Evolutionary conservation across 495 filamentous ascomycete genomes (phyloP).

Genomic region (Daldinia decipiens): DNA sequence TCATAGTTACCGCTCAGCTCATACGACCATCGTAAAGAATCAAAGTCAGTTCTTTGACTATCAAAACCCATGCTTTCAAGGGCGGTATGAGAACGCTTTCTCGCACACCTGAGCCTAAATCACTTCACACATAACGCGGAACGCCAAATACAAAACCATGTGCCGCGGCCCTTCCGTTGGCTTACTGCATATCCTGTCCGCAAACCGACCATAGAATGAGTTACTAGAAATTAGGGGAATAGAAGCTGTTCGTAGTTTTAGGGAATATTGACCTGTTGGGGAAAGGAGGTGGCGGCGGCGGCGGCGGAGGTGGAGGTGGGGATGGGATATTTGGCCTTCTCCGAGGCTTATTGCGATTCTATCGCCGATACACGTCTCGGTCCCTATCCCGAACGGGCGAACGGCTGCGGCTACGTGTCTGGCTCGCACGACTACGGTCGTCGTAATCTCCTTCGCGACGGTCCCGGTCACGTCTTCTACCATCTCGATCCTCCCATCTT

Average conservation of each 20-base stretch:
- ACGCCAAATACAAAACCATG: constrained; percentile 18
- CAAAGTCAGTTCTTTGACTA: constrained; percentile 6
- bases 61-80: constrained; percentile 1
- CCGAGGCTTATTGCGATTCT: constrained; percentile 31
- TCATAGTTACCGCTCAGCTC: background rate
- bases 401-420: constrained; percentile 61
- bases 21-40: background rate
- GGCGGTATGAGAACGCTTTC: constrained; percentile 1
- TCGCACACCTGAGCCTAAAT: background rate
- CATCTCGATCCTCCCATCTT: constrained; percentile 57
- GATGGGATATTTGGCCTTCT: background rate
- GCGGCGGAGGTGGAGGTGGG: background rate
- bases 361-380: constrained; percentile 56
- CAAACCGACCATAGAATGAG: constrained; percentile 9
- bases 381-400: constrained; percentile 60
- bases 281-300: background rate
- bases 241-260: background rate
- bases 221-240: background rate
- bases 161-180: constrained; percentile 11
- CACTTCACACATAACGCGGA: constrained; percentile 6
- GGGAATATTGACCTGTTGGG: background rate
- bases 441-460: constrained; percentile 59
- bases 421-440: constrained; percentile 56
- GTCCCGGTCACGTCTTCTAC: constrained; percentile 49
- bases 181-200: background rate